Base-by-base conservation (phyloP, 129 eudicot species). In the Calendula officinalis region DNA sequence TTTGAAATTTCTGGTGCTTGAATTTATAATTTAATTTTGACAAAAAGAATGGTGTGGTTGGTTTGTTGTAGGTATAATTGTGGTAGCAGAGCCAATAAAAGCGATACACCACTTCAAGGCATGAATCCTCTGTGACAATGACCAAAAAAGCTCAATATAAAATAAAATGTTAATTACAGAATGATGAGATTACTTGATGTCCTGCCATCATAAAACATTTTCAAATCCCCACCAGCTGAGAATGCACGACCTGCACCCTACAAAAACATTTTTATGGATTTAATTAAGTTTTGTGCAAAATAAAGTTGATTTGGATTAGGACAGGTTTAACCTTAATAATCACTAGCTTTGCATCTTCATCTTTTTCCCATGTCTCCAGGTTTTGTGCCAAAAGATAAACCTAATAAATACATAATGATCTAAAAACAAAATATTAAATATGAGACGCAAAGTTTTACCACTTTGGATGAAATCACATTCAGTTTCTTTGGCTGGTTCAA, bases 71-170 rank as follows among this genome's bases (percentile, higher is more conserved):
- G 44, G 97, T 81, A 68, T 83, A 95, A 27, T 86, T 83, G 87
- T 94, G 99, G 67, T 86, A 82, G 72, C 94, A 83, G 38, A 94
- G 99, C 99, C 99, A 94, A 51, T 94, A 94, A 95, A 88, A 88
- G 69, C 90, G 75, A 63, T 94, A 94, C 44, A 94, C 99, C 75
- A 89, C 97, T 75, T 94, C 88, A 70, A 94, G 90, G 78, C 91
- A 83, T 27, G 84, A 69, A 77, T 94, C 96, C 86, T 76, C 99
- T 94, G 82, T 44, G 16, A 76, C 58, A 66, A 66, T 9, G 49
- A 45, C n/a, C 10, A 4, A 52, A 47, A 63, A 35, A 40, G 16
- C 40, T 15, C 6, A 4, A 45, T 35, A 35, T 37, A 11, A 6
- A 49, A 45, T 47, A 45, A 42, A 34, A 68, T 32, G 38, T 4